Evolutionary conservation across 73 alveolate species (phyloP), one percentile per base, ranked within the genome.

Genomic region (Effrenium voratum): DNA sequence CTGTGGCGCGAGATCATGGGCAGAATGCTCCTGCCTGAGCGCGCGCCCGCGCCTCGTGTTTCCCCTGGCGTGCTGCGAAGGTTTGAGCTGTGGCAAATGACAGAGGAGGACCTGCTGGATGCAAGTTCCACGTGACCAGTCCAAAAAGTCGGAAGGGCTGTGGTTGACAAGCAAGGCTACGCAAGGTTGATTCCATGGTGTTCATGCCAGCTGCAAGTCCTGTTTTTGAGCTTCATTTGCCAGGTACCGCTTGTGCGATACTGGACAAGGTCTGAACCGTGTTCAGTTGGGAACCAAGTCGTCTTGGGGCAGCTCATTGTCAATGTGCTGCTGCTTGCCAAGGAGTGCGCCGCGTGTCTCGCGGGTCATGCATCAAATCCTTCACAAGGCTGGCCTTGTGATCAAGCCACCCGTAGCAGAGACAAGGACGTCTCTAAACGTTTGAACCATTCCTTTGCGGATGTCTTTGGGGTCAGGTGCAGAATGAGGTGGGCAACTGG

Each of bases 1-100:
- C 57, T 91, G 24, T 91, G 98, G 98, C 98, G 98, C 12, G 98
- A 91, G 88, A 91, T 91, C 57, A 91, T 91, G 98, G 98, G 98
- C 73, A 91, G 57, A 87, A 91, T 91, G 98, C 43, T 34, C 0
- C 47, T 28, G 15, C 26, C 95, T 87, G 70, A 63, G 95, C 38
- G 36, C 28, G 6, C 32, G 85, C 30, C 30, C 63, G 38, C 2
- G 66, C 26, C 0, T 26, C 13, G 45, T n/a, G 13, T 43, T 34
- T 19, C 38, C 10, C 19, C 15, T 44, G 24, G 3, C 13, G 16
- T 15, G 57, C 38, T 40, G 44, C 45, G 26, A 38, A 87, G 95
- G 95, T 87, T 87, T 50, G 70, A 70, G 82, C 50, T 87, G 84
- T 87, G 95, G 95, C 95, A 87, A 38, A 87, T 87, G 95, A 87